Conservation (phyloP, 495 filamentous ascomycete species). For the Mycothermus thermophilus region DNA sequence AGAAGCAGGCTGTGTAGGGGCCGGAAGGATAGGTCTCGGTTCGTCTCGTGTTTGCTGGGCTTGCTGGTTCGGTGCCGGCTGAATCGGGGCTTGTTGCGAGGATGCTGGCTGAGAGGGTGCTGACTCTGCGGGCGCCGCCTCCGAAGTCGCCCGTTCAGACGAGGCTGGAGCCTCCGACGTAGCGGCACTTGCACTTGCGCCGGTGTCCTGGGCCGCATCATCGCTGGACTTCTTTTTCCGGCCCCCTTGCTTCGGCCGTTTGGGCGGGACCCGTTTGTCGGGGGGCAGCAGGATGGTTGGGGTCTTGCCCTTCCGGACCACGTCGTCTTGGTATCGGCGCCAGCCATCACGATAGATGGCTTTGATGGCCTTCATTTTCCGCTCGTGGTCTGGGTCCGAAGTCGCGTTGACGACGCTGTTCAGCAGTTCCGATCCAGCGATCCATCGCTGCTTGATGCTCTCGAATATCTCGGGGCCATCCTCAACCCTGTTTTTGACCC, state of each 20-base stretch:
- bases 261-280: too few species aligned
- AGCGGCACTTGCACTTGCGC: too few species aligned
- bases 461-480: slow-evolving; percentile 60
- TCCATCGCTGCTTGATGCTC: slow-evolving; percentile 56
- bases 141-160: too few species aligned
- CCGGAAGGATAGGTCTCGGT: too few species aligned
- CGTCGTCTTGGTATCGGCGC: slow-evolving; percentile 57
- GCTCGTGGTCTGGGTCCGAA: slow-evolving; percentile 39
- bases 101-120: too few species aligned
- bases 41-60: too few species aligned
- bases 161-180: too few species aligned
- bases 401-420: slow-evolving; percentile 40
- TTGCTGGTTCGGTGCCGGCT: too few species aligned
- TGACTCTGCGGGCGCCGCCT: too few species aligned
- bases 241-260: too few species aligned
- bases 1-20: too few species aligned
- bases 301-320: slow-evolving; percentile 34
- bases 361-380: slow-evolving; percentile 53
- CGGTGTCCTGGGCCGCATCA: neutral
- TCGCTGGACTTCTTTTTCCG: neutral
- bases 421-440: slow-evolving; percentile 42
- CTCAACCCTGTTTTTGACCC: slow-evolving; percentile 61
- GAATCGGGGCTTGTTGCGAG: too few species aligned
- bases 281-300: neutral
- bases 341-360: slow-evolving; percentile 58